Evolutionary conservation across 805 yeast species (phyloP).

Genomic region (Grigorovia transvaalensis): DNA sequence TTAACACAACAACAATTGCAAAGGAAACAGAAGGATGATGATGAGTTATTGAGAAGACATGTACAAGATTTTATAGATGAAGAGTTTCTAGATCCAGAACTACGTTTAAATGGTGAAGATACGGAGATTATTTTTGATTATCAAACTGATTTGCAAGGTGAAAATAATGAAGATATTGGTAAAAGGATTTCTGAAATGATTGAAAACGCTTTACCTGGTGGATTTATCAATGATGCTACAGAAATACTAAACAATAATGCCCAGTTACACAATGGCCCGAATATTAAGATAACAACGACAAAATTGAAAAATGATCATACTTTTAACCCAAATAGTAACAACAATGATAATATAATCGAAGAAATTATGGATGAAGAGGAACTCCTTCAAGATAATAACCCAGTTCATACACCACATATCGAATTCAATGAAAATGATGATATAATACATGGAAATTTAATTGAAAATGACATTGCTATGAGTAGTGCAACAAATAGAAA

Average conservation of each 20-base stretch:
- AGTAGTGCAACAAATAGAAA: not conserved
- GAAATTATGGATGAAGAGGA: not conserved
- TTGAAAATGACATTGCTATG: not conserved
- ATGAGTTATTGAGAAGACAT: not conserved
- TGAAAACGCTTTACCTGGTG: constrained; percentile 23
- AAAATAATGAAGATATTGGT: constrained; percentile 20
- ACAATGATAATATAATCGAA: not conserved
- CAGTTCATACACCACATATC: not conserved
- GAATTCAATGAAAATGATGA: not conserved
- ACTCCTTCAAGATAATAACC: not conserved
- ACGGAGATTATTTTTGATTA: constrained; percentile 26
- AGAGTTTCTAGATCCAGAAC: constrained; percentile 16
- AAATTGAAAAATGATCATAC: not conserved
- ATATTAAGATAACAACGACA: not conserved
- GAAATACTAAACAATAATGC: not conserved
- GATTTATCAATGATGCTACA: constrained; percentile 16
- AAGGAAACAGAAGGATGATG: not conserved
- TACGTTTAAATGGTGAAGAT: constrained; percentile 20
- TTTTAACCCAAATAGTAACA: not conserved
- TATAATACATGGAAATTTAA: not conserved
- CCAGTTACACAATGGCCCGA: not conserved
- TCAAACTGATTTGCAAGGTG: constrained; percentile 19
- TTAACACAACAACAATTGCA: not conserved
- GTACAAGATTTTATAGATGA: constrained; percentile 8
- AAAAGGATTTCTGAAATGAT: constrained; percentile 22